Base-by-base conservation (phyloP, 306 rosid genomes). In the Parietaria judaica region DNA sequence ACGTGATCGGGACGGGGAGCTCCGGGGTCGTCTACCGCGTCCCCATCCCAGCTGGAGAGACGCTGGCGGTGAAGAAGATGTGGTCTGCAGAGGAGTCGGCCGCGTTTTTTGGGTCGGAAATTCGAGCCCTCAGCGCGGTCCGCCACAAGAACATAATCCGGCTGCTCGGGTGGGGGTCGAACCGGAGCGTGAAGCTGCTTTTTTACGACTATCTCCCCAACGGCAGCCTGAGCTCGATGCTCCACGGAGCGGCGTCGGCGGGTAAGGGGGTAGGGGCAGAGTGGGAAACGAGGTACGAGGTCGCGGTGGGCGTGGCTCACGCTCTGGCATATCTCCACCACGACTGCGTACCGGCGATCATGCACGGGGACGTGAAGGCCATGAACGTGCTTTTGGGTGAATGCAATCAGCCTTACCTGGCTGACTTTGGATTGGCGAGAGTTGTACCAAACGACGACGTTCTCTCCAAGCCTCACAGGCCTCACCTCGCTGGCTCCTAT, bases 301-400 rank as follows among this genome's bases (percentile, higher is more conserved):
- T 81, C 15, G 63, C 87, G 11, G 4, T 87, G 44, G 94, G 95
- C 6, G 66, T 90, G 56, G 97, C 88, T 9, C 81, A 90, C 63
- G 95, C 97, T 8, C 85, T 90, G 31, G 69, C 88, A 7, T 90
- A 83, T 75, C 71, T 90, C 64, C 97, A 90, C 69, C 90, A 87
- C 76, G 97, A 90, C 50, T 83, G 95, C 69, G 80, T 79, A 67
- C 97, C 97, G 72, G 65, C 94, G 10, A 83, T 87, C 63, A 39
- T 83, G 64, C 97, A 90, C 74, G 95, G 94, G 43, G 97, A 90
- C 79, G 95, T 90, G 47, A 90, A 87, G 72, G 78, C 97, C 57
- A 81, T 83, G 82, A 90, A 85, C 61, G 85, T 90, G 36, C 60
- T 90, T 53, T 43, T 90, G 65, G 94, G 97, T 62, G 85, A 81